Evolutionary conservation across 1,284 basidiomycete genomes (phyloP), one percentile per base, ranked within the genome.

Genomic region (Fomitiporia mediterranea): DNA sequence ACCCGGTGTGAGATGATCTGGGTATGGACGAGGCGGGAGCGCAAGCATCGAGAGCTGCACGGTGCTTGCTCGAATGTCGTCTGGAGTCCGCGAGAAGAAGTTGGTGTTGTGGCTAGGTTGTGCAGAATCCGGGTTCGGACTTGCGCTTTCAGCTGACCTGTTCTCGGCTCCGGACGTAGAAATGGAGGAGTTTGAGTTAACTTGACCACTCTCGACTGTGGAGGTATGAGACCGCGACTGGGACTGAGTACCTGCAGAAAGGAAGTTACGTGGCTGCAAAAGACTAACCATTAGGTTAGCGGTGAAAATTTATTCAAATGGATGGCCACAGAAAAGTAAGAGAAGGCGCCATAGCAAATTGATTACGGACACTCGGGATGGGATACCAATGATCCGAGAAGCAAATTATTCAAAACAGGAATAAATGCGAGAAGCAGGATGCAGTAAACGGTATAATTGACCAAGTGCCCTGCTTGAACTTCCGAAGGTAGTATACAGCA

Each of bases 51-150:
- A 86, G 2, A 89, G 74, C 57, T 82, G 73, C 65, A 89, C 75
- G 0, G 86, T 88, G 62, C 70, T 76, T 28, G 80, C 73, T n/a
- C 86, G 79, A 58, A 89, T 89, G 43, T 76, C 73, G 60, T 76
- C 76, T 58, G 81, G 81, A 0, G 80, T 79, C 62, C 39, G 61
- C 61, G 58, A 57, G 48, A 60, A 55, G 9, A 38, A 53, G 27
- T 34, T 28, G 9, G 21, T 39, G 23, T 25, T 39, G 27, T 17
- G 17, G 23, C 39, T 19, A 2, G 32, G 23, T 15, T 17, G n/a
- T 25, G 25, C n/a, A 11, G 30, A 17, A 51, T 47, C 19, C 23
- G 43, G 19, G 19, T 7, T 43, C 21, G 39, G 7, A 15, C 27
- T 38, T 4, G 50, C n/a, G 34, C 23, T 30, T 42, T 9, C 23